Base-by-base conservation (phyloP, 2,329 filamentous ascomycete genomes). In the Fusarium burgessii region DNA sequence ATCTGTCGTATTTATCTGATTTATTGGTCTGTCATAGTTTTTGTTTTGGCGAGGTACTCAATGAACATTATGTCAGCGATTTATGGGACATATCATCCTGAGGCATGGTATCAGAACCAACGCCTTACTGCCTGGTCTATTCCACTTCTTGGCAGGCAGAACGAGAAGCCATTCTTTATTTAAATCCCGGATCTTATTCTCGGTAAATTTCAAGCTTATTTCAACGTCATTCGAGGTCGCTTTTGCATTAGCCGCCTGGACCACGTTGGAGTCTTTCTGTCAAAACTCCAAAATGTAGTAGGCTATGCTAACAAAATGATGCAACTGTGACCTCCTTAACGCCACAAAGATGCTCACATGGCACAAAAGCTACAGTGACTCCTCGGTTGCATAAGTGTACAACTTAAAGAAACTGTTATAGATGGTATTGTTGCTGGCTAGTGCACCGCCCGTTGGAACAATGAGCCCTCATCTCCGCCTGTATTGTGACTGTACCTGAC, bases 181-280 rank as follows among this genome's bases (percentile, higher is more conserved):
- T 23, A 27, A 35, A 33, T n/a, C 17, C 33, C 6, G 13, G 43
- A 5, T 27, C 27, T 43, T 50, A 32, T 62, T 47, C 7, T 27
- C 17, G 32, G 46, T 54, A 46, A 41, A 35, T 40, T 20, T 27
- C 43, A 54, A 74, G 72, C 61, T 74, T 74, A 72, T 62, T 74
- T 62, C 58, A 60, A 75, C 72, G 70, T 73, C 70, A 27, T 18
- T 42, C 35, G 36, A n/a, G 27, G 36, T 42, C 36, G 50, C 12
- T 23, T 18, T 14, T 15, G 15, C 3, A 29, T 12, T 51, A 5
- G 23, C 17, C 11, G 6, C 9, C 18, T 47, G n/a, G 38, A 33
- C 29, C 29, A 46, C 40, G 23, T 25, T n/a, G 35, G 38, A 45
- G 32, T 15, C 45, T 25, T 36, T 33, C 17, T 6, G 11, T 11